Evolutionary conservation across 2,329 filamentous ascomycete genomes (phyloP).

Genomic region (Aureobasidium sp.): DNA sequence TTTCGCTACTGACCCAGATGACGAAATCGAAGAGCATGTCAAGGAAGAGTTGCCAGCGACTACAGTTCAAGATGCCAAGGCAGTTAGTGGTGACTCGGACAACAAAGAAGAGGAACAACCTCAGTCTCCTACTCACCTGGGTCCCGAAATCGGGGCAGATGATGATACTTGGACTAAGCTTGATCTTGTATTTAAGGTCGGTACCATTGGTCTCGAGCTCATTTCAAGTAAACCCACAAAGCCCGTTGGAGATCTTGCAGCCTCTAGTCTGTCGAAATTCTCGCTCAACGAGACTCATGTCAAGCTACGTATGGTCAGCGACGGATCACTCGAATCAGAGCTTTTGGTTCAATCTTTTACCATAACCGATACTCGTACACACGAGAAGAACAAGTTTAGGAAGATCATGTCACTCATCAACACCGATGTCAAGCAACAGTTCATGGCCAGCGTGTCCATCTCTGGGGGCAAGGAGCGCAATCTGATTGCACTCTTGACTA

Average conservation of each 20-base stretch:
- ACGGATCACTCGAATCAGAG: slow-evolving; percentile 86
- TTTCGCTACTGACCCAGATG: slow-evolving; percentile 66
- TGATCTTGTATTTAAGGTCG: slow-evolving; percentile 82
- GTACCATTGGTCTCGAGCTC: slow-evolving; percentile 80
- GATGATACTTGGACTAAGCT: slow-evolving; percentile 82
- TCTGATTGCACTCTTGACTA: slow-evolving; percentile 81
- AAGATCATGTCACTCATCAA: slow-evolving; percentile 98
- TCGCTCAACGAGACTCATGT: slow-evolving; percentile 86
- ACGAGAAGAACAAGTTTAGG: slow-evolving; percentile 88
- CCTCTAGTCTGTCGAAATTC: slow-evolving; percentile 83
- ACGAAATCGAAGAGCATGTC: slow-evolving; percentile 60
- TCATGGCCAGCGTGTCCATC: slow-evolving; percentile 96
- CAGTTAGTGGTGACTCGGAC: slow-evolving; percentile 34
- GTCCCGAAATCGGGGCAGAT: slow-evolving; percentile 60
- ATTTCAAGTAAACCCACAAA: slow-evolving; percentile 66
- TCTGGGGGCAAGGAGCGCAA: slow-evolving; percentile 73
- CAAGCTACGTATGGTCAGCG: slow-evolving; percentile 87
- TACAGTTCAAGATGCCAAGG: slow-evolving; percentile 41
- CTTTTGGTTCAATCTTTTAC: slow-evolving; percentile 90
- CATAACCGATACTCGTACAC: slow-evolving; percentile 81
- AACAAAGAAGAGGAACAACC: slow-evolving; percentile 19
- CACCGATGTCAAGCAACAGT: slow-evolving; percentile 83
- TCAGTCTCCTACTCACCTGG: slow-evolving; percentile 24
- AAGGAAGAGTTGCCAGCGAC: slow-evolving; percentile 60
- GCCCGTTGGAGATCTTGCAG: slow-evolving; percentile 69